Base-by-base conservation (phyloP, 768 basidiomycete species). In the Suillus subaureus region DNA sequence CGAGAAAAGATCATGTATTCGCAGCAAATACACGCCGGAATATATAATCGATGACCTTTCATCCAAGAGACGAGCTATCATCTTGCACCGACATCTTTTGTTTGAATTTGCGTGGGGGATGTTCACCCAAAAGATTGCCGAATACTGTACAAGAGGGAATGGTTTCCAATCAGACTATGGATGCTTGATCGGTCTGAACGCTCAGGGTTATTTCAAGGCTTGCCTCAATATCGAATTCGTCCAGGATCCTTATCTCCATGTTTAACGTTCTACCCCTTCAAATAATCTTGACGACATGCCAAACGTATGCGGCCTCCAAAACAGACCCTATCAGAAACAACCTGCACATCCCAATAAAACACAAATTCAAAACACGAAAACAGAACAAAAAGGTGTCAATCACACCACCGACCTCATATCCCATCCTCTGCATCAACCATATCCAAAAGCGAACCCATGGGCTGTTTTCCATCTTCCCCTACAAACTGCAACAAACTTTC, bases 401-500 rank as follows among this genome's bases (percentile, higher is more conserved):
- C 15, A 39, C 37, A 28, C 35, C 56, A 43, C 62, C 35, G 39
- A 43, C 13, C 39, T 57, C 67, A 77, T 67, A 77, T 61, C 33
- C 69, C 75, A 26, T 70, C 70, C 67, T 74, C 77, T 37, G 66
- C 72, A 66, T 88, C 84, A 42, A 93, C 80, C 70, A 91, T 74
- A 70, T 91, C 86, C 73, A 90, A 72, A 72, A 94, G 75, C 68
- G 85, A 85, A 63, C 84, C 84, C 4, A 77, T 75, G 2, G 92
- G 92, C 74, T 94, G 85, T 75, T 89, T 94, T 66, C 85, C 86
- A 28, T 82, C 80, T 61, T 84, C 83, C 35, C 82, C 80, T 15
- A 94, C 81, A 74, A 89, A 91, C 67, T 76, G 81, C 80, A 93
- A 75, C 65, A 94, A 68, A 40, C 74, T 74, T 73, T 93, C 89